Percentiles rank a stretch among this genome's conserved stretches.
Conservation (phyloP, 345 rosid genomes). For the rapeseed (Brassica napus) region Da-Ae NC_063452.1:58533501-58534000, state of each 20-base stretch:
- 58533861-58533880: constrained; percentile 66
- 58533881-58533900: constrained; percentile 20
- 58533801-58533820: constrained; percentile 47
- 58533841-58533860: constrained; percentile 68
- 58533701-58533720: background rate
- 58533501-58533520: too few relatives aligned
- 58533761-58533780: constrained; percentile 73
- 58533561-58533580: too few relatives aligned
- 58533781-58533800: constrained; percentile 57
- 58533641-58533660: too few relatives aligned
- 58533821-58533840: constrained; percentile 63
- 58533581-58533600: too few relatives aligned
- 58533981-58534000: too few relatives aligned
- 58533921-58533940: background rate
- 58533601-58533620: too few relatives aligned
- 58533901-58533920: background rate
- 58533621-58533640: too few relatives aligned
- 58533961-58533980: background rate
- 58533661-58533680: too few relatives aligned
- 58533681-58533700: too few relatives aligned
- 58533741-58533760: constrained; percentile 79
- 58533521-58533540: too few relatives aligned
- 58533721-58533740: constrained; percentile 48
- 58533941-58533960: background rate
- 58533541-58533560: too few relatives aligned